Percentiles rank a stretch among this genome's conserved stretches.
phyloP scores from a whole-genome alignment of 2,329 filamentous ascomycete genomes.

The Alternaria gaisen region DNA sequence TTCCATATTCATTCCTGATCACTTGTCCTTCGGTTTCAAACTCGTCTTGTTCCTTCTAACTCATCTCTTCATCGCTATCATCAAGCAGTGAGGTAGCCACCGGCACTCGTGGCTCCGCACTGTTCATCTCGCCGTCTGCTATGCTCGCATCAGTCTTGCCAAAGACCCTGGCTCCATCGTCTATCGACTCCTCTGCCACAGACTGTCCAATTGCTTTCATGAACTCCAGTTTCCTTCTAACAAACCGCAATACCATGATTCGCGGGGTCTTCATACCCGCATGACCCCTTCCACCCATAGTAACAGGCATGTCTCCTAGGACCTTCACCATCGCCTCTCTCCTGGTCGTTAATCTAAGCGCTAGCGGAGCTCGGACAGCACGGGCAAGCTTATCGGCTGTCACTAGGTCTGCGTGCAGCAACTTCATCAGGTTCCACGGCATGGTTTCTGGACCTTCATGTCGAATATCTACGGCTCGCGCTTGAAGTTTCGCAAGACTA shows the following conservation, averaged over 20 bases:
- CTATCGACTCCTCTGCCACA: not conserved
- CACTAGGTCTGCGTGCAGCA: slow-evolving; percentile 20
- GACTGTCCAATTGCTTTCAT: not conserved
- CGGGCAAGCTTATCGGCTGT: slow-evolving; percentile 1
- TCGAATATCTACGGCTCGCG: slow-evolving; percentile 9
- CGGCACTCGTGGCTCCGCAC: not conserved
- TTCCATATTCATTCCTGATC: not conserved
- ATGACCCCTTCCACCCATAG: not conserved
- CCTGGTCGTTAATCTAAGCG: slow-evolving; percentile 1
- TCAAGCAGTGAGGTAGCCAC: not conserved
- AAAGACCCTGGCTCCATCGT: not conserved
- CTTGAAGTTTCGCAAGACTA: not conserved
- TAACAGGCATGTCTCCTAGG: not conserved
- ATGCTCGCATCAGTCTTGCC: not conserved
- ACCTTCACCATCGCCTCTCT: slow-evolving; percentile 6
- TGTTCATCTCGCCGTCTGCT: not conserved
- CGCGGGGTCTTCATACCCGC: not conserved
- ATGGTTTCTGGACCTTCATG: slow-evolving; percentile 11
- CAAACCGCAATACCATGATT: not conserved
- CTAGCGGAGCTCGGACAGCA: slow-evolving; percentile 1
- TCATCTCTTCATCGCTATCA: not conserved
- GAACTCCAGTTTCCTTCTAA: not conserved
- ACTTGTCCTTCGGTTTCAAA: not conserved
- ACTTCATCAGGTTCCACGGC: slow-evolving; percentile 2
- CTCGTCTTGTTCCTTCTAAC: not conserved